Evolutionary conservation across 495 filamentous ascomycete species (phyloP).

Genomic region (Penicillium crystallinum): DNA sequence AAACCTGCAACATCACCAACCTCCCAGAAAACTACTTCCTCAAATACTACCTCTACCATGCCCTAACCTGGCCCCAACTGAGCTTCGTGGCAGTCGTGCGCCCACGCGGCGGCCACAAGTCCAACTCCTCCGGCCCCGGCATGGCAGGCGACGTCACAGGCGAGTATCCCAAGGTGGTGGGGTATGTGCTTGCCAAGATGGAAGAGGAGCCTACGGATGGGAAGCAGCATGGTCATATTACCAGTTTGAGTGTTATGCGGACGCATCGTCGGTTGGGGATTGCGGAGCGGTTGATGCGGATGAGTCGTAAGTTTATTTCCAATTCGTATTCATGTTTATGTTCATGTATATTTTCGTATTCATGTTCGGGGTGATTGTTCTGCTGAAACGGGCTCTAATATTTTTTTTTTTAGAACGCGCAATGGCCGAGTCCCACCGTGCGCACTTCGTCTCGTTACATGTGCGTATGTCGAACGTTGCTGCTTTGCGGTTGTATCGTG

Average conservation of each 20-base stretch:
- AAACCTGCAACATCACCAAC: conserved; percentile 98
- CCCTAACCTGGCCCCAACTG: conserved; percentile 93
- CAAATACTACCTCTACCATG: conserved; percentile 99
- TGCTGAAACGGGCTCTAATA: background rate
- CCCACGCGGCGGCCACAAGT: conserved; percentile 54
- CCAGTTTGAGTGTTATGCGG: conserved; percentile 89
- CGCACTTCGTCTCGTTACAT: conserved; percentile 89
- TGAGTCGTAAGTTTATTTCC: conserved; percentile 69
- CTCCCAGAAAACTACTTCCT: conserved; percentile 99
- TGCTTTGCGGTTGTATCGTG: conserved; percentile 84
- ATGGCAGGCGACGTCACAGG: conserved; percentile 43
- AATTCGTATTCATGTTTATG: conserved; percentile 2
- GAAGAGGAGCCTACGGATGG: conserved; percentile 94
- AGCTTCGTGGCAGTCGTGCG: conserved; percentile 95
- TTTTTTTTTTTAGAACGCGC: conserved; percentile 61
- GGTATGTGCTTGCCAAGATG: conserved; percentile 99
- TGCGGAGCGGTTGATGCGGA: conserved; percentile 94
- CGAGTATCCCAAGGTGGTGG: conserved; percentile 95
- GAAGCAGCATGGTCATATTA: conserved; percentile 93
- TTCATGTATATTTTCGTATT: background rate
- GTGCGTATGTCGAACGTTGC: conserved; percentile 91
- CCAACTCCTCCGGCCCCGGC: conserved; percentile 12
- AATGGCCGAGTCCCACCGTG: conserved; percentile 91
- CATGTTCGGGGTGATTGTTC: background rate
- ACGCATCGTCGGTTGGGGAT: conserved; percentile 88